Conservation (phyloP, 805 yeast species). For the Lachancea cidri region DNA sequence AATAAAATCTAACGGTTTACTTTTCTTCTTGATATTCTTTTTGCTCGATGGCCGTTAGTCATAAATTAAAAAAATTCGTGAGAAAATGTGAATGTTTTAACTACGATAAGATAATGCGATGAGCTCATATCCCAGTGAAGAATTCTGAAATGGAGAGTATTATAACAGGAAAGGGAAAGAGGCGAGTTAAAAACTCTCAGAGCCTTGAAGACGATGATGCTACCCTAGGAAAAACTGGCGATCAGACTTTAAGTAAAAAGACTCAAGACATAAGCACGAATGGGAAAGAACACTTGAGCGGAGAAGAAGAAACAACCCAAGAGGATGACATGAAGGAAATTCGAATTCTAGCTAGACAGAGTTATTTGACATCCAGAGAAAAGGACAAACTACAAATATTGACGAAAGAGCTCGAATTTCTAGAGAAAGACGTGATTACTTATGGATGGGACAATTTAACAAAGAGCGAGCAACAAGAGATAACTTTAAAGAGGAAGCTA, state of each 20-base stretch:
- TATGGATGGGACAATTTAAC: constrained; percentile 54
- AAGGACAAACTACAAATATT: constrained; percentile 40
- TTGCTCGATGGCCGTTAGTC: no score
- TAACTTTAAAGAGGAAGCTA: constrained; percentile 46
- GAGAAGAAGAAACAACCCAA: not conserved
- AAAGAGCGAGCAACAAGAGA: constrained; percentile 45
- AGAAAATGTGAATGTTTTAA: no score
- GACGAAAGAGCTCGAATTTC: constrained; percentile 42
- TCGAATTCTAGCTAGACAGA: constrained; percentile 45
- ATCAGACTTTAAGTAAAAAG: no score
- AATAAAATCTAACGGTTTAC: no score
- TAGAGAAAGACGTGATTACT: constrained; percentile 44
- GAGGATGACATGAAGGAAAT: constrained; percentile 34
- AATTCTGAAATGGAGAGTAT: constrained; percentile 1
- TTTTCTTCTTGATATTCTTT: no score
- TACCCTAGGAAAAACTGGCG: not conserved
- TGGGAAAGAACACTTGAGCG: not conserved
- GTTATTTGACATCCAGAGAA: constrained; percentile 45
- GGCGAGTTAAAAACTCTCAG: not conserved
- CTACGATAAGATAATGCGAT: constrained; percentile 3
- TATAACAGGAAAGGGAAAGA: constrained; percentile 4
- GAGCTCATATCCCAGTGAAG: not conserved
- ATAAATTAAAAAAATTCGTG: no score
- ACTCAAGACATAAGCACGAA: no score
- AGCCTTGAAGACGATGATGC: constrained; percentile 2